Base-by-base conservation (phyloP, 257 asterid genomes). In the Plantago ovata region DNA sequence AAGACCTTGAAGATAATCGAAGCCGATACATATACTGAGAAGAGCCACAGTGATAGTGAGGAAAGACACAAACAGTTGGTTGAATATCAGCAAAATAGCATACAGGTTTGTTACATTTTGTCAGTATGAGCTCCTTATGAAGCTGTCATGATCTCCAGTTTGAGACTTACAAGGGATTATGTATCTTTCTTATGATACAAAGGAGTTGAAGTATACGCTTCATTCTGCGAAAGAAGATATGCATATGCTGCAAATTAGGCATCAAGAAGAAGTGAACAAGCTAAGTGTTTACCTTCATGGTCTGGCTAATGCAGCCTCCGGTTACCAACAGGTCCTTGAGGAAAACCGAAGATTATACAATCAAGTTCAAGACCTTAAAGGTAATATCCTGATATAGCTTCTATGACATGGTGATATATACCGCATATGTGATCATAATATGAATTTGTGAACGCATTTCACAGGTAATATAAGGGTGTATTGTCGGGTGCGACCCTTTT, bases 251-350 rank as follows among this genome's bases (percentile, higher is more conserved):
- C 79, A 75, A 56, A 72, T 64, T 63, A 76, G 75, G 77, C 78
- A 84, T 72, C 78, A 69, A 47, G 94, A 82, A 75, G 98, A 84
- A 76, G 75, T 84, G 50, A 63, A 65, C 61, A 74, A 63, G 67
- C 75, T 90, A 65, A 96, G 97, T 89, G 71, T 53, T 68, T 93
- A 87, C 70, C 61, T 90, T 50, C 61, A 47, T 38, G 72, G 79
- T 65, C 76, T 90, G 68, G 82, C 89, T 63, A 64, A 61, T 57
- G 79, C 85, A 39, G 94, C 98, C 70, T 77, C 98, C 44, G 78
- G 78, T 52, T 87, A 90, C 79, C 79, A 54, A 23, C 33, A 36
- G 22, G 22, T 32, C 36, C 21, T 36, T 10, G 81, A 79, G 52
- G 85, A 82, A 57, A 82, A 79, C 10, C 65, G 83, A 63, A 82